Evolutionary conservation across 2,329 filamentous ascomycete species (phyloP).

Genomic region (Microdochium bolleyi): DNA sequence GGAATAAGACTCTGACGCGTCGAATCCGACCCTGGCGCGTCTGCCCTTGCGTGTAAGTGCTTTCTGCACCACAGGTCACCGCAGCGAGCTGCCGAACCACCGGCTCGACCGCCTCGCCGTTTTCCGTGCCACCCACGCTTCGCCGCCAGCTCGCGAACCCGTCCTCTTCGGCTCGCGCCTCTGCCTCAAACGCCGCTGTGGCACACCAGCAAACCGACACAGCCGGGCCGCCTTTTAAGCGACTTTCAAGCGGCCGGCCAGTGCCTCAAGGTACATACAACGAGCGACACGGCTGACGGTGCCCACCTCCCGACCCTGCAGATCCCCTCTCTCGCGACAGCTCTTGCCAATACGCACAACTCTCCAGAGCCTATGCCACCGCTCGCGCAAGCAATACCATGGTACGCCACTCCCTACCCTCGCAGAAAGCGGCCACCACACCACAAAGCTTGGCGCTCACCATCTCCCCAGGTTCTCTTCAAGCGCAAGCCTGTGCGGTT

Average conservation of each 20-base stretch:
- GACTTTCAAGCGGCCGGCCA: neutral
- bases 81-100: neutral
- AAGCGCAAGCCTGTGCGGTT: slow-evolving; percentile 93
- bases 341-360: neutral
- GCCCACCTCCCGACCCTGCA: slow-evolving; percentile 14
- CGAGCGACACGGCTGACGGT: neutral
- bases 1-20: neutral
- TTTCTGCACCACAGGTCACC: neutral
- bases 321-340: slow-evolving; percentile 20
- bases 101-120: neutral
- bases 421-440: slow-evolving; percentile 3
- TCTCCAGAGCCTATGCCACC: slow-evolving; percentile 4
- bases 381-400: slow-evolving; percentile 20
- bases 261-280: neutral
- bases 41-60: neutral
- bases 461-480: slow-evolving; percentile 67
- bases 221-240: neutral
- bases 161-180: neutral
- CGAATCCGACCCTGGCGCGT: neutral
- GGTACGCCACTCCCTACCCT: slow-evolving; percentile 17
- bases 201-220: neutral
- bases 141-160: neutral
- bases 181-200: neutral
- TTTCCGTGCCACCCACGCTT: neutral
- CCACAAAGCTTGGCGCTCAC: slow-evolving; percentile 3